These are phyloP conservation scores for Leptomonas pyrrhocoris DNA, from an alignment of 208 protist genomes.

Conservation along the genomic window DNA sequence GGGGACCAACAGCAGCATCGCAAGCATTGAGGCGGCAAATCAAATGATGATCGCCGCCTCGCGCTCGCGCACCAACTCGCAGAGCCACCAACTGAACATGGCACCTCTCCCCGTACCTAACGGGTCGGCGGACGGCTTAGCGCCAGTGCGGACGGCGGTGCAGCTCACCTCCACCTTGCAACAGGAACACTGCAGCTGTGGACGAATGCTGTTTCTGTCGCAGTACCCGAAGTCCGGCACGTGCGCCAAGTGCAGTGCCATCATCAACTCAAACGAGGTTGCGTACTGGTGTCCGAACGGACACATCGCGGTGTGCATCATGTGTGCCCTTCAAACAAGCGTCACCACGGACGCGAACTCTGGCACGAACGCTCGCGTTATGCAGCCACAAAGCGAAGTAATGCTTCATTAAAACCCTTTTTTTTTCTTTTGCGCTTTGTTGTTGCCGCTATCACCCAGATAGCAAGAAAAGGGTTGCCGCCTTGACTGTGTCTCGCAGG, in stretches of 20 bases:
- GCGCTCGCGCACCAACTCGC: slow-evolving; percentile 22
- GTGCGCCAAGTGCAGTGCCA: slow-evolving; percentile 40
- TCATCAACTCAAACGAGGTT: slow-evolving; percentile 22
- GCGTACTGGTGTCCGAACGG: slow-evolving; percentile 50
- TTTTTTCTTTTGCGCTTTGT: slow-evolving; percentile 19
- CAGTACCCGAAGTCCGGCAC: slow-evolving; percentile 19
- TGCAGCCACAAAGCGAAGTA: slow-evolving; percentile 12
- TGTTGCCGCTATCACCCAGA: neutral
- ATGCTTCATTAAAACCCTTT: slow-evolving; percentile 3
- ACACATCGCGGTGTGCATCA: slow-evolving; percentile 45
- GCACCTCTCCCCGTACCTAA: neutral
- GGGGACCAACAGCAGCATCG: slow-evolving; percentile 19
- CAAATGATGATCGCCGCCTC: slow-evolving; percentile 35
- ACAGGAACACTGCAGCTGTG: slow-evolving; percentile 53
- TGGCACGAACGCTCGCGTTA: neutral
- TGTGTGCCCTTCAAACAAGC: slow-evolving; percentile 15
- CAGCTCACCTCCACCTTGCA: slow-evolving; percentile 31
- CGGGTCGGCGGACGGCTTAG: neutral
- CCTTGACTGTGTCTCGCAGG: neutral
- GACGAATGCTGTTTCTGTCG: slow-evolving; percentile 39
- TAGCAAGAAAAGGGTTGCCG: too few relatives aligned
- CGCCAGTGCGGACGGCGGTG: slow-evolving; percentile 25
- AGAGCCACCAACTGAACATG: slow-evolving; percentile 16
- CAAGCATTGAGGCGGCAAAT: slow-evolving; percentile 36
- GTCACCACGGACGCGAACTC: slow-evolving; percentile 23